phyloP scores from a whole-genome alignment of 192 early-diverging fungal genomes.

The Coemansia pectinata region DNA sequence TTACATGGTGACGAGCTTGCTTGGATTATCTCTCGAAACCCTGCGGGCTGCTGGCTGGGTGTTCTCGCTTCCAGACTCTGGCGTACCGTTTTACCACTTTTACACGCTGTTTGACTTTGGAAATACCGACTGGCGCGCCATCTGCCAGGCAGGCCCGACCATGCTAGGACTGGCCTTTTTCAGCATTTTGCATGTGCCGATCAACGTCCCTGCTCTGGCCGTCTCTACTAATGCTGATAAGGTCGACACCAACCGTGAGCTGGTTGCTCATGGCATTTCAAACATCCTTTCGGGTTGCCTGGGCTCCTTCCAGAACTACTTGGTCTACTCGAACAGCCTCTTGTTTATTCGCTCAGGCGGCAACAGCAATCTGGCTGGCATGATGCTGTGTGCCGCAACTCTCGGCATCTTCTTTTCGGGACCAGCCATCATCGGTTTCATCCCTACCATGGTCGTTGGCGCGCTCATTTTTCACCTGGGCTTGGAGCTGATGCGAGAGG shows the following conservation, averaged over 20 bases:
- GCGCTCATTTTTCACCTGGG: conserved; percentile 96
- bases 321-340: conserved; percentile 90
- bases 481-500: conserved; percentile 90
- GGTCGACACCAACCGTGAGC: conserved; percentile 90
- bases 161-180: conserved; percentile 94
- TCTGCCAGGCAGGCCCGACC: conserved; percentile 76
- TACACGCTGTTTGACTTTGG: conserved; percentile 70
- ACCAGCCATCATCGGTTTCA: conserved; percentile 83
- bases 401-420: conserved; percentile 78
- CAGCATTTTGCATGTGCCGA: conserved; percentile 95
- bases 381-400: conserved; percentile 78
- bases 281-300: conserved; percentile 81
- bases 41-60: conserved; percentile 82
- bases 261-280: conserved; percentile 89
- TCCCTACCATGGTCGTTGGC: conserved; percentile 94
- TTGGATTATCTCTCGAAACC: conserved; percentile 62
- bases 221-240: conserved; percentile 86
- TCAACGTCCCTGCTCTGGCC: conserved; percentile 92
- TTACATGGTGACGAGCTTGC: conserved; percentile 63
- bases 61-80: conserved; percentile 70
- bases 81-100: conserved; percentile 84
- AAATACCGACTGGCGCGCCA: conserved; percentile 66
- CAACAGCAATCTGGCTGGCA: conserved; percentile 78
- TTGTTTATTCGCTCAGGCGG: conserved; percentile 94
- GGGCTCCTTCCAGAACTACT: conserved; percentile 84